Base-by-base conservation (phyloP, 495 filamentous ascomycete genomes). In the Wilcoxina mikolae region DNA sequence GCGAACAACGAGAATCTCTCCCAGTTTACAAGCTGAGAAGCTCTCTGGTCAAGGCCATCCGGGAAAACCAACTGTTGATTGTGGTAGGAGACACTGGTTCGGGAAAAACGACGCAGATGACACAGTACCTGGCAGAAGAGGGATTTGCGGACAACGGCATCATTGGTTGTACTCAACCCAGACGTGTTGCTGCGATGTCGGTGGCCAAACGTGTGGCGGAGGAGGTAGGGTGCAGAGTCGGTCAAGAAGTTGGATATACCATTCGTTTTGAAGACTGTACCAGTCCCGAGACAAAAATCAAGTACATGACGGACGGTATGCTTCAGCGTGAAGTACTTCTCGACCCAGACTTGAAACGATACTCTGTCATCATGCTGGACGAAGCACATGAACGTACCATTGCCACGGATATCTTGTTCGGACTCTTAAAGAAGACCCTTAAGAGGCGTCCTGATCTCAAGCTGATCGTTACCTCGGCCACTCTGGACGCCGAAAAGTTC, bases 261-360 rank as follows among this genome's bases (percentile, higher is more conserved):
- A 95, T 99, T 65, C 83, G 91, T 65, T 99, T 99, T 66, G 91
- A 99, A 64, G 93, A 99, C 63, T 84, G 80, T 63, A 95, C 91
- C 0, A 84, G 81, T 58, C 81, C 87, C 1, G 80, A 85, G 12
- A 98, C 91, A 11, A 82, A 81, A 66, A 95, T 99, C 72, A 96
- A 96, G 70, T 99, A 96, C 70, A 95, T 96, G 89, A 99, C 91
- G 11, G 91, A 99, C 58, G 91, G 91, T 68, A 99, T 96, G 84
- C 77, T 99, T 61, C 82, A 96, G 70, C 73, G 91, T 70, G 93
- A 99, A 68, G 86, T 95, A 55, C 72, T 99, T 15, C 72, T 95
- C 26, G 93, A 96, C 64, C 85, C 88, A 0, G 79, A 89, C 61
- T 69, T 96, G 42, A 84, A 77, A 66, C 78, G 81, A 60, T 99